Evolutionary conservation across 345 rosid species (phyloP).

Genomic region (Eucalyptus curtisii): DNA sequence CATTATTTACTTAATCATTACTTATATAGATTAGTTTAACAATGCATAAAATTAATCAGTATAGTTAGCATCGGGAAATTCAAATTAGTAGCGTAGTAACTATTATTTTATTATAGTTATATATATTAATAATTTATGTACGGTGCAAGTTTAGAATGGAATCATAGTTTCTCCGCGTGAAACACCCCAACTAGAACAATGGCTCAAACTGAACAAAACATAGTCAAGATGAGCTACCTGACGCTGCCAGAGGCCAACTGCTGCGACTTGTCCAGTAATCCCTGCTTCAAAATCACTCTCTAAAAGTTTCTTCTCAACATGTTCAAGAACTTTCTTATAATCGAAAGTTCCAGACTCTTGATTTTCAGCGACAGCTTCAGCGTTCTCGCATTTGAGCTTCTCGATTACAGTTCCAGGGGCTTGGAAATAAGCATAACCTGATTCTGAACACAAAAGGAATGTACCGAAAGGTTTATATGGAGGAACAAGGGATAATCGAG

Average conservation of each 20-base stretch:
- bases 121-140: no score
- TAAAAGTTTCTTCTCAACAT: neutral
- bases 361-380: neutral
- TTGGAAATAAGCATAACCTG: conserved; percentile 25
- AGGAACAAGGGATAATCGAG: neutral
- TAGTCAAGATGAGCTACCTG: conserved; percentile 1
- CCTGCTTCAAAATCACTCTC: neutral
- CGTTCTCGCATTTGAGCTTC: conserved; percentile 1
- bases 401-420: conserved; percentile 19
- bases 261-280: conserved; percentile 7
- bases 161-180: neutral
- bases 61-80: neutral
- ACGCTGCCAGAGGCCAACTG: neutral
- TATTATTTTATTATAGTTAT: no score
- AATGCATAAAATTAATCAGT: neutral
- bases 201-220: neutral
- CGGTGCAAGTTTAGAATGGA: neutral
- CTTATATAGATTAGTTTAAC: neutral
- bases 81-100: neutral
- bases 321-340: neutral
- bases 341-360: neutral
- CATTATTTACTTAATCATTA: neutral
- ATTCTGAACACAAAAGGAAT: conserved; percentile 25
- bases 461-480: conserved; percentile 43
- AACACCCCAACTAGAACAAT: neutral